Evolutionary conservation across 2,329 filamentous ascomycete genomes (phyloP).

Genomic region (Apiospora hydei): DNA sequence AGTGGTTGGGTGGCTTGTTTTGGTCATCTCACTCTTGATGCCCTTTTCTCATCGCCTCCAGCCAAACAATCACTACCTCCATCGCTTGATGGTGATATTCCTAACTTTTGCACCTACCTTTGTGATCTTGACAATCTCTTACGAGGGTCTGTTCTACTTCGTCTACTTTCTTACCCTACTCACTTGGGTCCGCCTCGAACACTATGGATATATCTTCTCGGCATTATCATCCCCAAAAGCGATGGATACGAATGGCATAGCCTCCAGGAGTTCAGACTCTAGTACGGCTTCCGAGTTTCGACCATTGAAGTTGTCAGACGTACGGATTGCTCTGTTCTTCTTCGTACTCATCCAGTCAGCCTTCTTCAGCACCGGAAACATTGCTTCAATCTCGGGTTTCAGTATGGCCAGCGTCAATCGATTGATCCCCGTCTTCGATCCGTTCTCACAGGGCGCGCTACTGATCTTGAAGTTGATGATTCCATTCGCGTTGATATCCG

Average conservation of each 20-base stretch:
- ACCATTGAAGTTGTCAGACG: slow-evolving; percentile 80
- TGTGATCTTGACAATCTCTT: slow-evolving; percentile 95
- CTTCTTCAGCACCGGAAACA: slow-evolving; percentile 96
- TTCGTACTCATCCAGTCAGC: slow-evolving; percentile 92
- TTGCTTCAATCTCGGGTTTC: slow-evolving; percentile 93
- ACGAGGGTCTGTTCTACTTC: slow-evolving; percentile 95
- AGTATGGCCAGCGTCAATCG: slow-evolving; percentile 89
- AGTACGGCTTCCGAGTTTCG: slow-evolving; percentile 55
- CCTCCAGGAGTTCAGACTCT: slow-evolving; percentile 32
- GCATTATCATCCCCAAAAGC: slow-evolving; percentile 31
- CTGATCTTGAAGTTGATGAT: slow-evolving; percentile 90
- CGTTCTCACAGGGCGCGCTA: slow-evolving; percentile 88
- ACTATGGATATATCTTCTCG: slow-evolving; percentile 68
- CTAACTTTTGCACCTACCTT: slow-evolving; percentile 92
- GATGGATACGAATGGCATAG: slow-evolving; percentile 28
- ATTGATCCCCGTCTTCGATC: slow-evolving; percentile 90
- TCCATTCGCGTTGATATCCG: slow-evolving; percentile 90
- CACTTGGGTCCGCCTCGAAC: slow-evolving; percentile 91
- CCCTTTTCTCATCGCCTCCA: slow-evolving; percentile 83
- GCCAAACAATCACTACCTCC: slow-evolving; percentile 87
- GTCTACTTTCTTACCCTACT: slow-evolving; percentile 84
- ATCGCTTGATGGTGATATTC: slow-evolving; percentile 88
- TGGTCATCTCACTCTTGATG: slow-evolving; percentile 79
- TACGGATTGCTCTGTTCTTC: slow-evolving; percentile 91
- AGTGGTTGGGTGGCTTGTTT: slow-evolving; percentile 80